Conservation (phyloP, 2,329 filamentous ascomycete genomes). For the Diplodia intermedia region DNA sequence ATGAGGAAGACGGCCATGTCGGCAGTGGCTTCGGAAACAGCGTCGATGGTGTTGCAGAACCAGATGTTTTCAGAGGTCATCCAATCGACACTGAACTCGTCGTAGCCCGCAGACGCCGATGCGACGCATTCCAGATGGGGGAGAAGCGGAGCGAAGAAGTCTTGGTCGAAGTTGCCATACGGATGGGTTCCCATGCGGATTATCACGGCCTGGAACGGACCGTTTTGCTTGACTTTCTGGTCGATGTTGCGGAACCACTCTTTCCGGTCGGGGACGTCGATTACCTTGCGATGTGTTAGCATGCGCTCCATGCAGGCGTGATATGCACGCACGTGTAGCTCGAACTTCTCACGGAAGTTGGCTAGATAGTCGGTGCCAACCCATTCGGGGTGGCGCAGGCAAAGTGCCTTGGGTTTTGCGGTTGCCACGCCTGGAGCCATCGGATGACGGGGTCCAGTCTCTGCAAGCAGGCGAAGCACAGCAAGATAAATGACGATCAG, state of each 20-base stretch:
- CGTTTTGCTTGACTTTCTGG: conserved; percentile 35
- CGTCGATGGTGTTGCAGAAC: conserved; percentile 63
- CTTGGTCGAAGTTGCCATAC: conserved; percentile 58
- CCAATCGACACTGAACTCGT: conserved; percentile 56
- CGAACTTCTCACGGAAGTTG: neutral
- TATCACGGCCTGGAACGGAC: conserved; percentile 57
- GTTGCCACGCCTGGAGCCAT: neutral
- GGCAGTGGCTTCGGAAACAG: conserved; percentile 60
- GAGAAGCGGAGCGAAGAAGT: conserved; percentile 50
- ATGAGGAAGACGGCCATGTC: conserved; percentile 58
- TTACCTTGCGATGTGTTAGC: neutral
- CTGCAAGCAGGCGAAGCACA: neutral
- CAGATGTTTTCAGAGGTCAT: conserved; percentile 53
- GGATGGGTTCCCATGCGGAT: conserved; percentile 58
- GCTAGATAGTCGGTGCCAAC: neutral
- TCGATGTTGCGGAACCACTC: conserved; percentile 5
- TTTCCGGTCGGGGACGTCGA: conserved; percentile 2
- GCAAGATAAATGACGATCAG: neutral
- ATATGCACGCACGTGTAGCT: neutral
- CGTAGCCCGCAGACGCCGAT: conserved; percentile 58
- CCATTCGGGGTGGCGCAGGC: conserved; percentile 9
- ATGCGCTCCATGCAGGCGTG: no score
- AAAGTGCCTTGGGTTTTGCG: conserved; percentile 2
- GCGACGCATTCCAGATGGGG: conserved; percentile 56
- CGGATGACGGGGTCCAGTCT: neutral